Evolutionary conservation across 371 early-diverging fungal species (phyloP).

Genomic region (Apophysomyces sp.): DNA sequence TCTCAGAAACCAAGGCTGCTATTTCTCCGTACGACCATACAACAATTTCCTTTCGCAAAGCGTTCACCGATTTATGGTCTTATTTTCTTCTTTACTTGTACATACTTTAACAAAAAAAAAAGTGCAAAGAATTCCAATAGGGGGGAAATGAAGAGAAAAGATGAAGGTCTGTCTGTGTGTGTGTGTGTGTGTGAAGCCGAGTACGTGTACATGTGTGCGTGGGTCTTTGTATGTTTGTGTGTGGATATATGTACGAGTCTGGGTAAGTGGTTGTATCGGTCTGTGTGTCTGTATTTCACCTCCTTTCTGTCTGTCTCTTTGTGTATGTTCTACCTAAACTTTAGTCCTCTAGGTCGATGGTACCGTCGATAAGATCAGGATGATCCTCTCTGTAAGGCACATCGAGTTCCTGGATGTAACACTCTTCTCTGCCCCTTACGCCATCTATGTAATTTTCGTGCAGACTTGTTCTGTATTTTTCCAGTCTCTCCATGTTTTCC

Average conservation of each 20-base stretch:
- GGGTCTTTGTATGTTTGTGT: neutral
- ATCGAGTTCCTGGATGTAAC: slow-evolving; percentile 13
- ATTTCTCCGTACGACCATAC: too few relatives aligned
- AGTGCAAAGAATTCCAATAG: neutral
- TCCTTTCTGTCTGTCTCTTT: neutral
- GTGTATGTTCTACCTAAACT: neutral
- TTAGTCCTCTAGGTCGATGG: neutral
- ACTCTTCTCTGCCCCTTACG: slow-evolving; percentile 36
- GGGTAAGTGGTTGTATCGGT: neutral
- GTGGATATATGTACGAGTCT: neutral
- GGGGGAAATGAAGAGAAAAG: neutral
- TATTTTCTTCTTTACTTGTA: neutral
- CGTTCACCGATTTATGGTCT: neutral
- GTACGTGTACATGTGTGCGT: too few relatives aligned
- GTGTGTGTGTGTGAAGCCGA: neutral
- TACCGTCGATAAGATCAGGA: neutral
- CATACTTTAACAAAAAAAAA: neutral
- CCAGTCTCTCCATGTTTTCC: slow-evolving; percentile 45
- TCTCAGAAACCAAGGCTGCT: too few relatives aligned
- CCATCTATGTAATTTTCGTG: slow-evolving; percentile 45
- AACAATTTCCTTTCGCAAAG: too few relatives aligned
- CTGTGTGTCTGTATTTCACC: neutral
- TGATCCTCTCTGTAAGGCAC: neutral
- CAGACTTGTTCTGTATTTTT: slow-evolving; percentile 38
- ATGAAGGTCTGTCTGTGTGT: neutral